phyloP scores from a whole-genome alignment of 2,329 filamentous ascomycete genomes.

The Penicillium sp. region DNA sequence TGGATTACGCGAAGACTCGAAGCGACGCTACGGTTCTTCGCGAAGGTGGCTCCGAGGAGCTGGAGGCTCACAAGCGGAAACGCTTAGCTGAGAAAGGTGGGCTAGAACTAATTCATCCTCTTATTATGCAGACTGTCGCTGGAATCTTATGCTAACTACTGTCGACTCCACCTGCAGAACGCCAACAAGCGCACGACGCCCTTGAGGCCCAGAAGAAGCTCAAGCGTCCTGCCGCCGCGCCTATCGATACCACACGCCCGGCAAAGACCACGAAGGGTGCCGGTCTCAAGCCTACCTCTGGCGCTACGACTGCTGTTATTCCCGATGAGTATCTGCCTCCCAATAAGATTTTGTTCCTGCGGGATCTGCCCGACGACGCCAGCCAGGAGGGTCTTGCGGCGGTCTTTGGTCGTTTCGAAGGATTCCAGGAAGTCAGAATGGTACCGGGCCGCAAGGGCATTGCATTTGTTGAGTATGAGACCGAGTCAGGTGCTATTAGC shows the following conservation, averaged over 20 bases:
- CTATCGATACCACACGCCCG: conserved; percentile 52
- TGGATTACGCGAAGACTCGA: conserved; percentile 75
- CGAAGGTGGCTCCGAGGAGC: conserved; percentile 71
- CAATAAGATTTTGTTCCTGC: conserved; percentile 94
- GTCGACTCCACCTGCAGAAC: conserved; percentile 46
- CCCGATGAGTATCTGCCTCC: conserved; percentile 98
- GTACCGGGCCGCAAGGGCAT: conserved; percentile 85
- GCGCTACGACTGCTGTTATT: conserved; percentile 67
- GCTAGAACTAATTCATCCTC: not conserved
- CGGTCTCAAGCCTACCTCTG: conserved; percentile 73
- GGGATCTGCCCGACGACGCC: conserved; percentile 85
- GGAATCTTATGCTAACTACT: conserved; percentile 3
- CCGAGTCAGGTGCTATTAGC: conserved; percentile 80
- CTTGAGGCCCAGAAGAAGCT: conserved; percentile 74
- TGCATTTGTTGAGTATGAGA: conserved; percentile 95
- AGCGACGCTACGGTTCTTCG: conserved; percentile 84
- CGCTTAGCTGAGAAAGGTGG: conserved; percentile 85
- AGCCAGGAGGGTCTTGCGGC: conserved; percentile 74
- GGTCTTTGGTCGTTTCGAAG: conserved; percentile 86
- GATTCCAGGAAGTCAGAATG: conserved; percentile 86
- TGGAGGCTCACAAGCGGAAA: conserved; percentile 81
- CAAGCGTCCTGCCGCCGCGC: conserved; percentile 59
- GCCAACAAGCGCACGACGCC: conserved; percentile 78
- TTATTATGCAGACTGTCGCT: not conserved
- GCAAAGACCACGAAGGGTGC: conserved; percentile 68